Evolutionary conservation across 1,139 yeast species (phyloP).

Genomic region (Magnusiomyces sp.): DNA sequence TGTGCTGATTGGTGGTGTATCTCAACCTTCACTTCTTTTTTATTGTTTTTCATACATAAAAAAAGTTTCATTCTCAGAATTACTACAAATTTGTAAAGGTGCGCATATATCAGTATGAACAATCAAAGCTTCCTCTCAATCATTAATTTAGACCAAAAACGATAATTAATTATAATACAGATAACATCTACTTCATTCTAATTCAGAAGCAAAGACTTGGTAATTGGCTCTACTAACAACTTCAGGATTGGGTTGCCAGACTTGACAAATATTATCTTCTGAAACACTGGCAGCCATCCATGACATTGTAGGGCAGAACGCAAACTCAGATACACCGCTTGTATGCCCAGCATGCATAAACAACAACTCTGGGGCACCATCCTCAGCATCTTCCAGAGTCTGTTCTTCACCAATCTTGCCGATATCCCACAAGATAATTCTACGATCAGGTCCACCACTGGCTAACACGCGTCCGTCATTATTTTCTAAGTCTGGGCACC

Average conservation of each 20-base stretch:
- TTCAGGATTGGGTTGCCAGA: conserved; percentile 46
- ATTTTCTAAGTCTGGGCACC: conserved; percentile 49
- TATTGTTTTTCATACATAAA: too few relatives aligned
- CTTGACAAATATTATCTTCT: conserved; percentile 77
- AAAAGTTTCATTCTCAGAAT: too few relatives aligned
- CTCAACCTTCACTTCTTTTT: too few relatives aligned
- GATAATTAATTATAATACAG: background rate
- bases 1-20: too few relatives aligned
- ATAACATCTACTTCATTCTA: conserved; percentile 8
- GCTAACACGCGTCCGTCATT: conserved; percentile 50
- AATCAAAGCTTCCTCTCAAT: too few relatives aligned
- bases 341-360: conserved; percentile 77
- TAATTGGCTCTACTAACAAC: conserved; percentile 11
- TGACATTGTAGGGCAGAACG: conserved; percentile 65
- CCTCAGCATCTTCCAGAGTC: conserved; percentile 35
- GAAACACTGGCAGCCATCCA: conserved; percentile 76
- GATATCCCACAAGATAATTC: conserved; percentile 69
- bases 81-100: too few relatives aligned
- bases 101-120: too few relatives aligned
- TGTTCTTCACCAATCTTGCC: conserved; percentile 36
- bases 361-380: conserved; percentile 39
- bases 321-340: conserved; percentile 74
- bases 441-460: conserved; percentile 63
- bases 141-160: too few relatives aligned
- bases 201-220: conserved; percentile 8